Conservation (phyloP, 768 basidiomycete genomes). For the Galerina marginata region DNA sequence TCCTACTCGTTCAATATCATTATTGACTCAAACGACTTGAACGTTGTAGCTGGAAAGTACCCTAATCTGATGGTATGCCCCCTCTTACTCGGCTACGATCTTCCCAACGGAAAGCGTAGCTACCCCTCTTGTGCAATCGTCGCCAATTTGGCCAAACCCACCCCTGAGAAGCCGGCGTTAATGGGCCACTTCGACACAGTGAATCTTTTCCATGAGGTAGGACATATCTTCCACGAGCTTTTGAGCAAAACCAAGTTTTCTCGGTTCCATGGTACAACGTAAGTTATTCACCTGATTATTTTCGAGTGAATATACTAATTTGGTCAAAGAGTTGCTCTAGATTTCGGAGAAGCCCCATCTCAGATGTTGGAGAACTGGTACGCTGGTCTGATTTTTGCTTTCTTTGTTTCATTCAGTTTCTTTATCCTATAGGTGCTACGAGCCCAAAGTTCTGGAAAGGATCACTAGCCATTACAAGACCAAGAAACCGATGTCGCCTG, state of each 20-base stretch:
- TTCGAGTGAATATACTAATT: background rate
- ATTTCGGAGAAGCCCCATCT: conserved; percentile 89
- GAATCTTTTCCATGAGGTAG: conserved; percentile 94
- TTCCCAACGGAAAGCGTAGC: conserved; percentile 57
- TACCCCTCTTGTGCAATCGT: conserved; percentile 88
- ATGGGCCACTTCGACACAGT: conserved; percentile 88
- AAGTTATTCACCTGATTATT: conserved; percentile 4
- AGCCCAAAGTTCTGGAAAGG: conserved; percentile 71
- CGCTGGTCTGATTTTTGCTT: background rate
- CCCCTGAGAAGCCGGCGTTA: conserved; percentile 77
- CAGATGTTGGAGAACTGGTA: conserved; percentile 95
- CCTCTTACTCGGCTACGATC: conserved; percentile 68
- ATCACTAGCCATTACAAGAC: conserved; percentile 86
- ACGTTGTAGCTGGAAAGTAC: conserved; percentile 67
- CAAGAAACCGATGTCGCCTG: conserved; percentile 68
- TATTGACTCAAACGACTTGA: background rate
- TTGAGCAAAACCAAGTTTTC: conserved; percentile 72
- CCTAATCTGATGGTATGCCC: conserved; percentile 88
- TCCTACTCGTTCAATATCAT: background rate
- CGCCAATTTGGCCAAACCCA: conserved; percentile 87
- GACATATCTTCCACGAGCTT: conserved; percentile 73
- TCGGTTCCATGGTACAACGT: conserved; percentile 85
- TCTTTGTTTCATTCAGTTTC: background rate
- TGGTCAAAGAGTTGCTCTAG: conserved; percentile 61
- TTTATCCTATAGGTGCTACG: conserved; percentile 66